Evolutionary conservation across 805 yeast species (phyloP), one percentile per base, ranked within the genome.

Genomic region (Candida nonsorbophila): DNA sequence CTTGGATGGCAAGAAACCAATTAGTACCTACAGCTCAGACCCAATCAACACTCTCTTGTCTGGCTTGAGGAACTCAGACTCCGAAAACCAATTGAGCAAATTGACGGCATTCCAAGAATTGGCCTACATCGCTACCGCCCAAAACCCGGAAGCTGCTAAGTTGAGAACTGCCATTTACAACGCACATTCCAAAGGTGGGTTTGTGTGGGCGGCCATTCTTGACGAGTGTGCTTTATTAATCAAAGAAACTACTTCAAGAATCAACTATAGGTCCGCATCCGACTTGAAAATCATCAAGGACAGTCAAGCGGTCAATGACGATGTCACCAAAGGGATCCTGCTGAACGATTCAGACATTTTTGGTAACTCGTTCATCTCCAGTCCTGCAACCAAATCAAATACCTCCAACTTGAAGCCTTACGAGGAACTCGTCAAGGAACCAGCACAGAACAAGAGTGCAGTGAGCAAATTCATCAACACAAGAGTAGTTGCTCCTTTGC

Each of bases 31-130:
- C 16, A 68, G 81, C 10, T 57, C 78, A 0, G 77, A 74, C 28
- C 87, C 85, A 6, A 58, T 78, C 27, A 72, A 69, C 29, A 78
- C 87, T 1, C 54, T 83, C 21, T 49, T 82, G 8, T 65, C 78
- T 3, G 90, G 90, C 0, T 61, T 83, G 36, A 67, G 69, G 28
- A 77, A 78, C 20, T 71, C 72, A 1, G 58, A 53, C 9, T 53
- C 60, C 0, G 38, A 38, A 3, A 32, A 49, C 27, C 53, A 50
- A 30, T 44, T 62, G 27, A 40, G 51, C 28, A 69, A 76, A 35
- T 48, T 77, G 34, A 76, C 86, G 1, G 87, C 90, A 3, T 81
- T 75, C 55, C 90, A 83, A 53, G 92, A 83, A 46, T 58, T 82
- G 30, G 81, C 84, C 1, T 78, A 71, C 42, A 60, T 82, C 26